Evolutionary conservation across 176 grass and related monocot species (phyloP).

Genomic region (Paspalum notatum): DNA sequence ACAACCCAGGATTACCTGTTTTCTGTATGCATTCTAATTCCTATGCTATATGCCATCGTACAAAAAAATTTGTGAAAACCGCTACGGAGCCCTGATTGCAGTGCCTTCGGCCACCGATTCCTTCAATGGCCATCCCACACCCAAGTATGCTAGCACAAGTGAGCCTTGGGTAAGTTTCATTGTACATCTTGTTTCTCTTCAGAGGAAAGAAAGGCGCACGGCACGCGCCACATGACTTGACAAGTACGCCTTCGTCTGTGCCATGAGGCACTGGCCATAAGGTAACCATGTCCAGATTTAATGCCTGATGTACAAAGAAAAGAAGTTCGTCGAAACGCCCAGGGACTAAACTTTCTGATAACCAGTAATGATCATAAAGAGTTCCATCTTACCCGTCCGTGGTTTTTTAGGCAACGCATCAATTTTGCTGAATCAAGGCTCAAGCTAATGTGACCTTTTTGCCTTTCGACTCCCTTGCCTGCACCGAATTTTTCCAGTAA

Average conservation of each 20-base stretch:
- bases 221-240: not conserved
- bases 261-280: not conserved
- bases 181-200: not conserved
- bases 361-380: not conserved
- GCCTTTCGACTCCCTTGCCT: conserved; percentile 88
- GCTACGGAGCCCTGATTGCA: not conserved
- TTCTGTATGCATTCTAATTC: not conserved
- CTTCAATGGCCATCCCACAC: not conserved
- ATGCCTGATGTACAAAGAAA: not conserved
- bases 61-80: not conserved
- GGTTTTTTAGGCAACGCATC: not conserved
- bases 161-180: not conserved
- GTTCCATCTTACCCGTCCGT: not conserved
- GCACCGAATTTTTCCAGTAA: conserved; percentile 43
- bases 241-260: not conserved
- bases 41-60: not conserved
- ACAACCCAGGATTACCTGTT: not conserved
- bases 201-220: not conserved
- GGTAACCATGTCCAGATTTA: not conserved
- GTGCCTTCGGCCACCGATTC: not conserved
- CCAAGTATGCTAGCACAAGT: not conserved
- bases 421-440: conserved; percentile 16
- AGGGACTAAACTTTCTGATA: not conserved
- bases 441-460: conserved; percentile 92
- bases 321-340: conserved; percentile 3